Conservation (phyloP, 176 grass and related monocot genomes). For the Stipa capillata region DNA sequence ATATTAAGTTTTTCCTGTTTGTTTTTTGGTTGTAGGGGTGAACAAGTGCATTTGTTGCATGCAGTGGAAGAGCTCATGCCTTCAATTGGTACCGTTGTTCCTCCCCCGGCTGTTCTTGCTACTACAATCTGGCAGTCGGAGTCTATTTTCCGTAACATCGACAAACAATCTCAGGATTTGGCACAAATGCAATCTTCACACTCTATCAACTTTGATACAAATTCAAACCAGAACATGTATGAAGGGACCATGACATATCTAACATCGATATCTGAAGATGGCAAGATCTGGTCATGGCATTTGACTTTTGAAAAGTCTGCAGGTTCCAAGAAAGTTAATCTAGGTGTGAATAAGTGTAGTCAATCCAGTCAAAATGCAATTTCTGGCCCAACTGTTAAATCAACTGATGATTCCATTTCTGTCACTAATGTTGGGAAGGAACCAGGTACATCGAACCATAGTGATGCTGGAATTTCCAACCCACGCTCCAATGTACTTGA, state of each 20-base stretch:
- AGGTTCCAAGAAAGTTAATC: constrained; percentile 23
- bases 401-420: constrained; percentile 45
- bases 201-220: constrained; percentile 25
- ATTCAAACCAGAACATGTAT: constrained; percentile 7
- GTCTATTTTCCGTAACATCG: constrained; percentile 49
- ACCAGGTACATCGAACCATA: constrained; percentile 45
- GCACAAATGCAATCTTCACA: constrained; percentile 16
- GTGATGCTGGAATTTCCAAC: constrained; percentile 28
- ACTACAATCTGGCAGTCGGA: constrained; percentile 67
- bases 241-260: constrained; percentile 41
- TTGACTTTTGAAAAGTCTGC: constrained; percentile 60
- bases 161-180: constrained; percentile 33
- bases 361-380: constrained; percentile 22
- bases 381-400: constrained; percentile 30
- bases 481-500: constrained; percentile 35
- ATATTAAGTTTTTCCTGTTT: constrained; percentile 13
- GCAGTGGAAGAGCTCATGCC: constrained; percentile 93
- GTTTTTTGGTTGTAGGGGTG: constrained; percentile 49
- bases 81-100: constrained; percentile 61
- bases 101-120: constrained; percentile 60
- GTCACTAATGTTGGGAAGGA: constrained; percentile 53
- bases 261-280: constrained; percentile 86
- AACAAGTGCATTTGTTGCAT: constrained; percentile 73
- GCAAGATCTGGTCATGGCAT: constrained; percentile 92
- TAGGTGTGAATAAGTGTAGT: constrained; percentile 44